Evolutionary conservation across 2,329 filamentous ascomycete species (phyloP), one percentile per base, ranked within the genome.

Genomic region (Colletotrichum trifolii): DNA sequence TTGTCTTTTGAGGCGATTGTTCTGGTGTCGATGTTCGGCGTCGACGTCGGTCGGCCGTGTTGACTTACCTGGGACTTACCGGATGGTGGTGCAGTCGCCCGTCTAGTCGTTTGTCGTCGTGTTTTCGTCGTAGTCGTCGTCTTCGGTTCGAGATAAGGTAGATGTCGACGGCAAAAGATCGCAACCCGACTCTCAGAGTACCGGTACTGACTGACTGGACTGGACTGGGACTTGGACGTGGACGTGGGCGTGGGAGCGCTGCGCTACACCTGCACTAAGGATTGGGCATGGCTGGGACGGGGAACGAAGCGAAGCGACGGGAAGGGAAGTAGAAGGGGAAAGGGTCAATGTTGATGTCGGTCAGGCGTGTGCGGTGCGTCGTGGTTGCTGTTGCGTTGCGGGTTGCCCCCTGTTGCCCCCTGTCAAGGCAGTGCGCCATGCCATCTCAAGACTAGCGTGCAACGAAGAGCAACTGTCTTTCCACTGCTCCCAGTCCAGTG

Each of bases 341-440:
- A 64, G 55, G 64, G 64, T 52, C 60, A 66, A 67, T 68, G 66
- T 68, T 68, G 66, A 68, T 68, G 58, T 66, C 53, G 63, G 63
- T 66, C 63, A 63, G 62, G 58, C 40, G 57, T 62, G 62, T 60
- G 61, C 25, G 25, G 25, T 25, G 25, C 25, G 25, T 25, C 25
- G 25, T 25, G 39, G 56, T 38, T 56, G 63, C 40, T 58, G 64
- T 64, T 66, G 64, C 64, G 60, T 68, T 67, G 63, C 58, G 63
- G 52, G 67, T 57, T 64, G 54, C 45, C 64, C 54, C 66, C 66
- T 66, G 64, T 64, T 64, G 42, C 43, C 60, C 64, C 66, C 60
- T 67, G 63, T 60, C 55, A 55, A 65, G 64, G 67, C 64, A 68
- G 54, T n/a, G 43, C 64, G 56, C 64, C 39, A 55, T 58, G 2